Evolutionary conservation across 2,329 filamentous ascomycete species (phyloP), one percentile per base, ranked within the genome.

Genomic region (Decorospora gaudefroyi): DNA sequence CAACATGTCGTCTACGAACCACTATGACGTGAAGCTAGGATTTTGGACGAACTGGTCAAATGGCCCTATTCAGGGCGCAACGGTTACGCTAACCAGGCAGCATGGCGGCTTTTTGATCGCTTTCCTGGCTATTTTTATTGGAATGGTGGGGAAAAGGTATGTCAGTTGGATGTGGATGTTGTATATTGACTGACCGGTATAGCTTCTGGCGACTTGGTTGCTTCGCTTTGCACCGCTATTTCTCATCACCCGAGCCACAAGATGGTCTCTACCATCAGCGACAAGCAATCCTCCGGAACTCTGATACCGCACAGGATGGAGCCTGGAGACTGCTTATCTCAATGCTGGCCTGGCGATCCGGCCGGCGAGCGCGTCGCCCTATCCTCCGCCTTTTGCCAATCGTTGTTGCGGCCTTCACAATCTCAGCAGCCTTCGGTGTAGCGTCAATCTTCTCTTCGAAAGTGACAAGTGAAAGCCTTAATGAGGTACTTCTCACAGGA

Each of bases 381-480:
- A 38, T 53, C 9, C 25, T 29, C 1, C 47, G 51, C 8, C 39
- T 55, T 4, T 9, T 50, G 26, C 42, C 54, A 16, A 47, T 53
- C 16, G 41, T 56, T 26, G 4, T 55, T 5, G 11, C 39, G 13
- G 51, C 55, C 9, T 31, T 60, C 8, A 8, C 48, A 10, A 41
- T 52, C 4, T 55, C 55, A 6, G 42, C 43, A 5, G 52, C 49
- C 8, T 59, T 60, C 28, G 48, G 45, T 19, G 35, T 58, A 26
- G 55, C 64, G 1, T 64, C 67, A 25, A 54, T 72, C 4, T 68
- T 70, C 39, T 70, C 68, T 7, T 68, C 68, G 0, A 60, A 62
- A 8, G 56, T 72, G 31, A 63, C 69, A 4, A 65, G 65, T 12
- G 46, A 58, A n/a, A 59, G 60, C 2, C 68, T 66, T 2, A 60